Evolutionary conservation across 257 asterid species (phyloP).

Genomic region (Eucommia ulmoides): DNA sequence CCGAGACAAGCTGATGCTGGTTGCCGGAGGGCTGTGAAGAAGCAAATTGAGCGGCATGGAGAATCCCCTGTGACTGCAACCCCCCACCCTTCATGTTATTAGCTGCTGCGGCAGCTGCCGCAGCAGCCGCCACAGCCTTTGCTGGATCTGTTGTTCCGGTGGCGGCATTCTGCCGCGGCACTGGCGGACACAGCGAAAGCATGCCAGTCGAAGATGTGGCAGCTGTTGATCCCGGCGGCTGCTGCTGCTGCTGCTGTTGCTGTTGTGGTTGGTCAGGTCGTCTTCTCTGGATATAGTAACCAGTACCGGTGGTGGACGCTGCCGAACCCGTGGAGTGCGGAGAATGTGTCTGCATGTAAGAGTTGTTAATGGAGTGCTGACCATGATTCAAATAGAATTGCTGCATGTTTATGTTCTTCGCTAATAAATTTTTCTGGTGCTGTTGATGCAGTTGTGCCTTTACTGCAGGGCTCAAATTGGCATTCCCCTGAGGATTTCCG

Average conservation of each 20-base stretch:
- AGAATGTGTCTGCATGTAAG: slow-evolving; percentile 46
- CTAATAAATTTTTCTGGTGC: slow-evolving; percentile 44
- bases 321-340: slow-evolving; percentile 33
- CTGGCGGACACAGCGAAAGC: slow-evolving; percentile 36
- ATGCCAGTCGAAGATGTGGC: slow-evolving; percentile 33
- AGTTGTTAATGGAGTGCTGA: too few relatives aligned
- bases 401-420: slow-evolving; percentile 50
- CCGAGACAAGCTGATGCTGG: slow-evolving; percentile 34
- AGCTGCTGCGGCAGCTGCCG: slow-evolving; percentile 64
- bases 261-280: too few relatives aligned
- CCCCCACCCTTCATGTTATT: slow-evolving; percentile 53
- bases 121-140: slow-evolving; percentile 68
- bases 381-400: slow-evolving; percentile 56
- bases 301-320: slow-evolving; percentile 28
- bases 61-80: slow-evolving; percentile 35
- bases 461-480: slow-evolving; percentile 27
- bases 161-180: slow-evolving; percentile 23
- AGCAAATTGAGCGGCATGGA: slow-evolving; percentile 48
- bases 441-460: slow-evolving; percentile 48
- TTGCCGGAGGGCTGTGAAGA: slow-evolving; percentile 38
- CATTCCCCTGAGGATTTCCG: slow-evolving; percentile 43
- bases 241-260: slow-evolving; percentile 41
- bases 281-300: slow-evolving; percentile 50
- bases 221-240: slow-evolving; percentile 33
- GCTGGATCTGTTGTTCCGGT: slow-evolving; percentile 90